phyloP scores from a whole-genome alignment of 78 protist species.

The Pigoraptor vietnamica region DNA sequence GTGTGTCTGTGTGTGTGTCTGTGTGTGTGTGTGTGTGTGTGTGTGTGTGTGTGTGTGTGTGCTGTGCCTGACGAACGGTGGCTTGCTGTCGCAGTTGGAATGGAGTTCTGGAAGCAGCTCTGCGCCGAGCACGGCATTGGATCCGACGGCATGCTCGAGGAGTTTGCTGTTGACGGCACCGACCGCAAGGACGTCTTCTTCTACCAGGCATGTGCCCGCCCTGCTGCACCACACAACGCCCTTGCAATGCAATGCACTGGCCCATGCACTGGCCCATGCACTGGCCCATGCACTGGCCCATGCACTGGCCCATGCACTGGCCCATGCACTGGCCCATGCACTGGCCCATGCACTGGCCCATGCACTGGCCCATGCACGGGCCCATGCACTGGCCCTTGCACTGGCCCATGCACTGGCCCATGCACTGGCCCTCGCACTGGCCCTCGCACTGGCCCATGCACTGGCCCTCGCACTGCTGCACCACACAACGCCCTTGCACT shows the following conservation, averaged over 20 bases:
- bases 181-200: slow-evolving; percentile 99
- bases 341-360: no score
- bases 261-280: neutral
- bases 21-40: neutral
- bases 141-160: slow-evolving; percentile 82
- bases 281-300: neutral
- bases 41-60: neutral
- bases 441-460: neutral
- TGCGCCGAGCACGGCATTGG: slow-evolving; percentile 97
- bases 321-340: no score
- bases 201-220: slow-evolving; percentile 55
- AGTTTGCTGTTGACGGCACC: slow-evolving; percentile 53
- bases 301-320: no score
- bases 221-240: neutral
- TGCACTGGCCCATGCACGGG: no score
- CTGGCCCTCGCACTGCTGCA: neutral
- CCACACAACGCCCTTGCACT: neutral
- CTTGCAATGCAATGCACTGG: neutral
- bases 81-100: slow-evolving; percentile 87
- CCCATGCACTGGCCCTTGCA: no score
- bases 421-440: no score
- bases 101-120: slow-evolving; percentile 96
- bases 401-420: no score
- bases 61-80: neutral
- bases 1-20: neutral